Evolutionary conservation across 345 rosid genomes (phyloP).

Genomic region (Populus deltoides): DNA sequence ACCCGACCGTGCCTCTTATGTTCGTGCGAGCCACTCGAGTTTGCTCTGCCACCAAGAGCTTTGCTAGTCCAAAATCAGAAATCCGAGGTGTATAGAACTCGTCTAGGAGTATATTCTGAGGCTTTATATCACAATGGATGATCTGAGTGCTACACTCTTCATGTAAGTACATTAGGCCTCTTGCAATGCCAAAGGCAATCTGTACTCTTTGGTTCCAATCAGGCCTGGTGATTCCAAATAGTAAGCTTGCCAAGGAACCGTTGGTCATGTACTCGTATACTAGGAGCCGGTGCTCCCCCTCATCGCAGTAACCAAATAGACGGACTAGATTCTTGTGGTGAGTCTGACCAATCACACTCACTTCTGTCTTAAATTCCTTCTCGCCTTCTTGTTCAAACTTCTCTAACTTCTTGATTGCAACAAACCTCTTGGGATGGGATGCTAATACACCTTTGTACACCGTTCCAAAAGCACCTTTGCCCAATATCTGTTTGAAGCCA

Average conservation of each 20-base stretch:
- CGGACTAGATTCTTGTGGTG: slow-evolving; percentile 4
- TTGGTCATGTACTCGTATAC: neutral
- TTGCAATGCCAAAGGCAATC: neutral
- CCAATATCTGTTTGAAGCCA: slow-evolving; percentile 37
- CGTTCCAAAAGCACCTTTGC: slow-evolving; percentile 41
- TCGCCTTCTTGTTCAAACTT: neutral
- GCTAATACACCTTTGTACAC: neutral
- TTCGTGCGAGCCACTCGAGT: neutral
- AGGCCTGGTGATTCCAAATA: neutral
- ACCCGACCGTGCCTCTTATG: neutral
- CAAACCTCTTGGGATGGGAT: neutral
- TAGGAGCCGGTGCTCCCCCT: neutral
- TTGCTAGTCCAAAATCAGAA: neutral
- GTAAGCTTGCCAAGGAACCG: neutral
- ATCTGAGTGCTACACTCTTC: neutral
- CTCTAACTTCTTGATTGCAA: neutral
- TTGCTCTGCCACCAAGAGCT: neutral
- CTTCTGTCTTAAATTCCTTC: slow-evolving; percentile 1
- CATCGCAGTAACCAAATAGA: neutral
- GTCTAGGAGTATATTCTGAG: neutral
- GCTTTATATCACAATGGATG: slow-evolving; percentile 2
- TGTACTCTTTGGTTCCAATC: neutral
- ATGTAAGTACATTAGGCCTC: neutral
- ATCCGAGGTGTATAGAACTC: neutral
- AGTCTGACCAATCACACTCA: neutral